These are phyloP conservation scores for Kodamaea sagamina DNA, from an alignment of 805 yeast genomes.

Conservation along the genomic window DNA sequence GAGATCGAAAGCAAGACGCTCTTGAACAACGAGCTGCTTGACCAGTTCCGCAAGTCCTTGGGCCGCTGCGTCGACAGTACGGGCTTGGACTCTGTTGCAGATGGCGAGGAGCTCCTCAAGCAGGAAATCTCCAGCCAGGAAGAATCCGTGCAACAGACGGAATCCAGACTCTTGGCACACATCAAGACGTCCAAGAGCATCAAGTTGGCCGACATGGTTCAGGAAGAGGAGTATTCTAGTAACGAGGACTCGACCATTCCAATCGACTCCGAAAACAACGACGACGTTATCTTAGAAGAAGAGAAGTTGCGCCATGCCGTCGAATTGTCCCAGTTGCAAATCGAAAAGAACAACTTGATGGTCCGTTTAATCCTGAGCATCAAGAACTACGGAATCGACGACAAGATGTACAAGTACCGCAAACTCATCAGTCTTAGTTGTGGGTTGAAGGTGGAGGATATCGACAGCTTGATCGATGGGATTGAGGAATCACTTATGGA, in stretches of 20 bases:
- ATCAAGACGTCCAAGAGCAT: constrained; percentile 47
- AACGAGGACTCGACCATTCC: constrained; percentile 5
- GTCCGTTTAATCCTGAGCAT: constrained; percentile 52
- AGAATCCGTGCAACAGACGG: constrained; percentile 18
- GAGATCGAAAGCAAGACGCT: constrained; percentile 57
- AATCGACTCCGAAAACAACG: constrained; percentile 11
- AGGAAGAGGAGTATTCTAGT: constrained; percentile 29
- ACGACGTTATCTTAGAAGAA: constrained; percentile 14
- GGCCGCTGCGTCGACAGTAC: constrained; percentile 33
- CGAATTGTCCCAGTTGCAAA: constrained; percentile 52
- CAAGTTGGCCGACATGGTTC: constrained; percentile 46
- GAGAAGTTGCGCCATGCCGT: constrained; percentile 18
- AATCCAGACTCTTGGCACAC: constrained; percentile 25
- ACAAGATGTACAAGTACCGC: constrained; percentile 72
- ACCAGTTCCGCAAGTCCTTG: constrained; percentile 29
- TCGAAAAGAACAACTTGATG: constrained; percentile 45
- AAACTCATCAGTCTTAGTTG: constrained; percentile 74
- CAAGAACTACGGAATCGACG: constrained; percentile 46
- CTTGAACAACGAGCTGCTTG: constrained; percentile 34
- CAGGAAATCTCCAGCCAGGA: constrained; percentile 20
- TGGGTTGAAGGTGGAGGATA: constrained; percentile 75
- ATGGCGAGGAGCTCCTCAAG: constrained; percentile 26
- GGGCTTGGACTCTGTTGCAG: constrained; percentile 26
- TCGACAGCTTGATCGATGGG: constrained; percentile 79
- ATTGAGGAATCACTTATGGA: constrained; percentile 38